Conservation (phyloP, 2,329 filamentous ascomycete species). For the Arthrobotrys megalospora region DNA sequence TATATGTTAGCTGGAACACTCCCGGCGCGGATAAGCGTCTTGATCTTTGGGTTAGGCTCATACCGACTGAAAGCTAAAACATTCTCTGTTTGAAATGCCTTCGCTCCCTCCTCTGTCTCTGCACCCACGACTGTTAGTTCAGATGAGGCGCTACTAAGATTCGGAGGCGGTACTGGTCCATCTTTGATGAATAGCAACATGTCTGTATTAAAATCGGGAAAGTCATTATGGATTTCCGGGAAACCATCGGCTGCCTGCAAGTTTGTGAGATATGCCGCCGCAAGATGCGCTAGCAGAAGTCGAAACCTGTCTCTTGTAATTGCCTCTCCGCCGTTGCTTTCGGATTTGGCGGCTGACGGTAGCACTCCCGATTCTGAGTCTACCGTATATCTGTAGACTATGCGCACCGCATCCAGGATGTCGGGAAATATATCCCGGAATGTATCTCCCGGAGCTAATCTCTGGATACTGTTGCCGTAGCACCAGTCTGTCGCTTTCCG, state of each 20-base stretch:
- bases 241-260: constrained; percentile 8
- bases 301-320: constrained; percentile 18
- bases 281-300: constrained; percentile 24
- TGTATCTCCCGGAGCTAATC: too few relatives aligned
- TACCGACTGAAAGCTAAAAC: too few relatives aligned
- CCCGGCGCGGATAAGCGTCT: too few relatives aligned
- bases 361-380: constrained; percentile 10
- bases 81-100: too few relatives aligned
- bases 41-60: too few relatives aligned
- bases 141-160: background rate
- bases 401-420: constrained; percentile 1
- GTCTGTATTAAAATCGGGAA: constrained; percentile 46
- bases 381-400: constrained; percentile 28
- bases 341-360: background rate
- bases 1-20: background rate
- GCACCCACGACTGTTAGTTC: too few relatives aligned
- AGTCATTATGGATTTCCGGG: constrained; percentile 30
- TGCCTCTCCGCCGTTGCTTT: background rate
- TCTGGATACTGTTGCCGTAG: constrained; percentile 2
- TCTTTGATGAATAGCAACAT: constrained; percentile 45
- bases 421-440: background rate
- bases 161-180: background rate
- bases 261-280: constrained; percentile 17
- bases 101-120: too few relatives aligned
- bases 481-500: constrained; percentile 25